phyloP scores from a whole-genome alignment of 2,329 filamentous ascomycete species.

The Penicillium brasilianum region DNA sequence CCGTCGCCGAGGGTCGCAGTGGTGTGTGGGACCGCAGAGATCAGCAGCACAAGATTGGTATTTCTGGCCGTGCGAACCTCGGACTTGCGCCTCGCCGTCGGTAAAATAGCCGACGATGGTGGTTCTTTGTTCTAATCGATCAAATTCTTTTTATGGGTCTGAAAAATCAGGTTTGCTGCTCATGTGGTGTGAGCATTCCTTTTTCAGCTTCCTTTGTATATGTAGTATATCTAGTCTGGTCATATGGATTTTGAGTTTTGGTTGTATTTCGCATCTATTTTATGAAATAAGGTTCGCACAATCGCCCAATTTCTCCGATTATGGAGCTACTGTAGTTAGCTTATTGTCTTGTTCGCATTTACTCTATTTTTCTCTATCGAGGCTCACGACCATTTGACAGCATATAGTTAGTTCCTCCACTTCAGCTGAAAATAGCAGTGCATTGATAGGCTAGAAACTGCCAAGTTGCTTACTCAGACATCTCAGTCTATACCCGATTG shows the following conservation, averaged over 20 bases:
- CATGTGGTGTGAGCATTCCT: constrained; percentile 20
- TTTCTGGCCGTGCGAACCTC: constrained; percentile 76
- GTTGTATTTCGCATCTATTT: constrained; percentile 3
- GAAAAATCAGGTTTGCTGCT: constrained; percentile 2
- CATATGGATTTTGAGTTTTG: constrained; percentile 19
- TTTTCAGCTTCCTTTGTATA: constrained; percentile 28
- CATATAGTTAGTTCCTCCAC: constrained; percentile 4
- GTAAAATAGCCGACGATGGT: constrained; percentile 15
- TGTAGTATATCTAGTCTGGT: constrained; percentile 26
- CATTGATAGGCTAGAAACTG: constrained; percentile 11
- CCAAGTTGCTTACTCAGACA: constrained; percentile 22
- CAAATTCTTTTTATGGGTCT: not conserved
- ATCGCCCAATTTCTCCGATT: not conserved
- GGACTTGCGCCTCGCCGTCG: constrained; percentile 38
- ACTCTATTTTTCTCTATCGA: not conserved
- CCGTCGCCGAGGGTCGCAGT: constrained; percentile 85
- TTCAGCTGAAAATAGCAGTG: not conserved
- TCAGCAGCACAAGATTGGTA: constrained; percentile 78
- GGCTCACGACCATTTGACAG: not conserved
- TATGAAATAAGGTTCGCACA: not conserved
- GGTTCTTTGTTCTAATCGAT: constrained; percentile 1
- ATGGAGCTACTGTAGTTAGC: not conserved
- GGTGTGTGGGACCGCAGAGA: constrained; percentile 81
- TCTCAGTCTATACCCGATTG: constrained; percentile 18
- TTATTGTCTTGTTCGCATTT: not conserved